phyloP scores from a whole-genome alignment of 1,139 yeast genomes.

The Debaryomyces singareniensis region DNA sequence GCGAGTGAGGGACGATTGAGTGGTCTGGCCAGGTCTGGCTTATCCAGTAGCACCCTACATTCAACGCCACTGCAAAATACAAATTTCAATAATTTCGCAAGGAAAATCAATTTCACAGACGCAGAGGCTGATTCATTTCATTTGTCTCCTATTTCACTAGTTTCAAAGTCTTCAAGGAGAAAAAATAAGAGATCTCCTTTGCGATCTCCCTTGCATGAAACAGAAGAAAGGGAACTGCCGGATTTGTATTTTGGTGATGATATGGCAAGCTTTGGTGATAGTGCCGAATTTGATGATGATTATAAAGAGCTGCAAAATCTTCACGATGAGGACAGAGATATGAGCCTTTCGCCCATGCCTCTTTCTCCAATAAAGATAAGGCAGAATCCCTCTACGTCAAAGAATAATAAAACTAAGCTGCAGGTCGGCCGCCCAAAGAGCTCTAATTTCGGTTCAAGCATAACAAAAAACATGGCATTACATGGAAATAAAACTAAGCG shows the following conservation, averaged over 20 bases:
- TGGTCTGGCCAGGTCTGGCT: background rate
- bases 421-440: background rate
- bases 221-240: conserved; percentile 6
- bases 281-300: conserved; percentile 1
- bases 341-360: conserved; percentile 13
- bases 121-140: conserved; percentile 32
- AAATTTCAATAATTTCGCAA: conserved; percentile 17
- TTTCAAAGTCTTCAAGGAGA: conserved; percentile 11
- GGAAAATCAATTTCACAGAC: conserved; percentile 33
- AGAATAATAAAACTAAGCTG: background rate
- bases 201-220: conserved; percentile 23
- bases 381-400: background rate
- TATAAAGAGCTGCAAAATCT: background rate
- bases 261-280: conserved; percentile 5
- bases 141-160: conserved; percentile 23
- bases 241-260: conserved; percentile 6
- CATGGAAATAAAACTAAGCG: background rate
- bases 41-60: background rate
- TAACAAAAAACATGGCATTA: background rate
- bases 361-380: conserved; percentile 5
- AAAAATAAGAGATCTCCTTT: conserved; percentile 26
- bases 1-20: background rate
- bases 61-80: conserved; percentile 4
- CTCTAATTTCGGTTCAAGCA: background rate
- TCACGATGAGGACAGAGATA: conserved; percentile 9